Conservation (phyloP, 225 moss, liverwort and hornwort species). For the Physcomitrellopsis africana region DNA sequence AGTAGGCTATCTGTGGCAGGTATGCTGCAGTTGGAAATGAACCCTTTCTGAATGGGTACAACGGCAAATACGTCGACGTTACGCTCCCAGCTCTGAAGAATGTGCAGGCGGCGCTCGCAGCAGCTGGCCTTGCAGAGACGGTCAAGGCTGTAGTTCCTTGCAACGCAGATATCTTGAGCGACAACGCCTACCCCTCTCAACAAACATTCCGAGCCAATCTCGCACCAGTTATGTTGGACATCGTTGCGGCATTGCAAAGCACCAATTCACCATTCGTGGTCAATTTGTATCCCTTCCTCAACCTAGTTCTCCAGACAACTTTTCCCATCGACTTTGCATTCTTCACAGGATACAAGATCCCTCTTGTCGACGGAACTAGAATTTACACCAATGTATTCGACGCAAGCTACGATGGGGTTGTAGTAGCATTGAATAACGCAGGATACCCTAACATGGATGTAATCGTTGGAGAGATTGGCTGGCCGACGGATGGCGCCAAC, state of each 20-base stretch:
- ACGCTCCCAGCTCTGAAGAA: constrained; percentile 74
- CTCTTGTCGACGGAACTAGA: constrained; percentile 36
- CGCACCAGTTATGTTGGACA: constrained; percentile 53
- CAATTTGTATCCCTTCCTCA: constrained; percentile 91
- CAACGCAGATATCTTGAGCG: constrained; percentile 80
- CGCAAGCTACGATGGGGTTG: constrained; percentile 83
- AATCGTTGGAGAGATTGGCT: constrained; percentile 86
- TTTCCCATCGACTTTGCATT: constrained; percentile 84
- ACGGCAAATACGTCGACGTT: constrained; percentile 46
- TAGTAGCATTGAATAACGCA: constrained; percentile 54
- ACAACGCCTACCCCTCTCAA: constrained; percentile 43
- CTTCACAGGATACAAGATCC: constrained; percentile 42
- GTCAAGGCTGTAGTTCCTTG: constrained; percentile 82
- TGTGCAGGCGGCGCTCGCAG: constrained; percentile 70
- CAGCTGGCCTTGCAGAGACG: constrained; percentile 49
- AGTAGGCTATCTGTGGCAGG: constrained; percentile 39
- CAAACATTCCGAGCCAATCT: constrained; percentile 71
- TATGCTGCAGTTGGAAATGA: constrained; percentile 89
- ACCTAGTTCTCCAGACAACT: constrained; percentile 55
- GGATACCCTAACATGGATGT: constrained; percentile 75
- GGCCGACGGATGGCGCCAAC: constrained; percentile 86
- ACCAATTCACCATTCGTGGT: constrained; percentile 77
- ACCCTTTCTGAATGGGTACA: constrained; percentile 81
- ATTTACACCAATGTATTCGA: constrained; percentile 81
- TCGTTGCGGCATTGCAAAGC: constrained; percentile 46